These are phyloP conservation scores for Cryptococcus sp. DNA, from an alignment of 1,284 basidiomycete genomes.

Conservation along the genomic window DNA sequence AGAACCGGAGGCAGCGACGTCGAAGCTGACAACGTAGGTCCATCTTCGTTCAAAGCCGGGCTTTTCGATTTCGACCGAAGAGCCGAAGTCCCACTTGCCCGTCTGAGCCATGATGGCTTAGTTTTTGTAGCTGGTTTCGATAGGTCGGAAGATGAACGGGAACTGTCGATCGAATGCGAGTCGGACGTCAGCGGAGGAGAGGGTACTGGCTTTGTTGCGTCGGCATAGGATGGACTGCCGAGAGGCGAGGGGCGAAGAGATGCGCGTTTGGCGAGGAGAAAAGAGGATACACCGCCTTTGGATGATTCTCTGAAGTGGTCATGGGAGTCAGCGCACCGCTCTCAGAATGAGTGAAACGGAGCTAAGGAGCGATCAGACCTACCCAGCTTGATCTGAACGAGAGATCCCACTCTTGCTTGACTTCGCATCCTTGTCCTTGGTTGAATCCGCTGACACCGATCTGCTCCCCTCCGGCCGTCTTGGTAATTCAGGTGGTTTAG, in stretches of 20 bases:
- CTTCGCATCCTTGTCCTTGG: not conserved
- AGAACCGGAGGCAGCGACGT: constrained; percentile 36
- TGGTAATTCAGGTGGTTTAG: constrained; percentile 16
- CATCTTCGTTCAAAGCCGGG: constrained; percentile 28
- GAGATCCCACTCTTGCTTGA: not conserved
- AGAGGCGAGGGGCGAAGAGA: constrained; percentile 32
- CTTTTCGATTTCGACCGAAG: constrained; percentile 41
- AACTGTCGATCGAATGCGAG: constrained; percentile 9
- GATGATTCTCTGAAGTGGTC: constrained; percentile 9
- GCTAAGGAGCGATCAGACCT: not conserved
- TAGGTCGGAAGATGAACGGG: constrained; percentile 30
- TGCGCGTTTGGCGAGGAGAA: constrained; percentile 30
- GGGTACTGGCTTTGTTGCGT: constrained; percentile 20
- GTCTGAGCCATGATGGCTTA: constrained; percentile 46
- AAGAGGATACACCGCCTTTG: constrained; percentile 19
- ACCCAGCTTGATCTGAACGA: not conserved
- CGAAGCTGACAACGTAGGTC: constrained; percentile 28
- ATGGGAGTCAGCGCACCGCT: not conserved
- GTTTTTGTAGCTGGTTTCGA: constrained; percentile 32
- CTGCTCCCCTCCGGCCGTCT: constrained; percentile 14
- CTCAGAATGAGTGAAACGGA: not conserved
- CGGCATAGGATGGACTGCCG: constrained; percentile 21
- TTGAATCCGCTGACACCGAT: not conserved
- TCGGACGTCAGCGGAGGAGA: constrained; percentile 11
- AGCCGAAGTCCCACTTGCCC: constrained; percentile 37